phyloP scores from a whole-genome alignment of 2,329 filamentous ascomycete species.

The Blastomyces percursus region DNA sequence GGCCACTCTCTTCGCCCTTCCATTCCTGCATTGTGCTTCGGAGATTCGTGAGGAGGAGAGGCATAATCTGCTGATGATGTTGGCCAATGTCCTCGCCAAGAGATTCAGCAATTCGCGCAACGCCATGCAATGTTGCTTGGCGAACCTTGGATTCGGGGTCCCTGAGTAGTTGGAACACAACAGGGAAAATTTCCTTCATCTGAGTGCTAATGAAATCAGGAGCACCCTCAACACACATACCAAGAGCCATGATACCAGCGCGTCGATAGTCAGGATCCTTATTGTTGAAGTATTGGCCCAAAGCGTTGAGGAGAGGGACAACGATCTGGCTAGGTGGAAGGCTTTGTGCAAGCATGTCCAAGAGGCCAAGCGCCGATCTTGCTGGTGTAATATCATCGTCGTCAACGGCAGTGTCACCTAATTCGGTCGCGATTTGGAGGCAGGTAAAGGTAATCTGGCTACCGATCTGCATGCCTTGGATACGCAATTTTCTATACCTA shows the following conservation, averaged over 20 bases:
- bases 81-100: slow-evolving; percentile 80
- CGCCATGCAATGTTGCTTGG: slow-evolving; percentile 73
- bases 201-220: slow-evolving; percentile 96
- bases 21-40: slow-evolving; percentile 63
- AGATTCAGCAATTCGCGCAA: slow-evolving; percentile 86
- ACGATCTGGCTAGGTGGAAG: slow-evolving; percentile 89
- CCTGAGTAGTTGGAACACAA: slow-evolving; percentile 68
- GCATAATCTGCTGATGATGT: slow-evolving; percentile 75
- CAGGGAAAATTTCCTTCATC: slow-evolving; percentile 71
- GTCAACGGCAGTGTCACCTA: slow-evolving; percentile 56
- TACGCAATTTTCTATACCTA: slow-evolving; percentile 86
- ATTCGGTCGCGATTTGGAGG: slow-evolving; percentile 80
- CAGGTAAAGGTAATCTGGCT: slow-evolving; percentile 78
- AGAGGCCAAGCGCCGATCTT: slow-evolving; percentile 69
- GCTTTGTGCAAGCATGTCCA: slow-evolving; percentile 79
- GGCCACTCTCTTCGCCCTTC: slow-evolving; percentile 55
- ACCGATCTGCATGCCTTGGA: slow-evolving; percentile 80
- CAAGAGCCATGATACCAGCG: slow-evolving; percentile 82
- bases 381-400: slow-evolving; percentile 81
- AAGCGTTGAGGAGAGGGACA: slow-evolving; percentile 77
- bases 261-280: slow-evolving; percentile 68
- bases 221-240: slow-evolving; percentile 90
- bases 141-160: slow-evolving; percentile 78
- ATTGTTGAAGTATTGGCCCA: slow-evolving; percentile 69
- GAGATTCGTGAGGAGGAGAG: slow-evolving; percentile 76